Conservation (phyloP, 2,329 filamentous ascomycete genomes). For the Botrytis fragariae region DNA sequence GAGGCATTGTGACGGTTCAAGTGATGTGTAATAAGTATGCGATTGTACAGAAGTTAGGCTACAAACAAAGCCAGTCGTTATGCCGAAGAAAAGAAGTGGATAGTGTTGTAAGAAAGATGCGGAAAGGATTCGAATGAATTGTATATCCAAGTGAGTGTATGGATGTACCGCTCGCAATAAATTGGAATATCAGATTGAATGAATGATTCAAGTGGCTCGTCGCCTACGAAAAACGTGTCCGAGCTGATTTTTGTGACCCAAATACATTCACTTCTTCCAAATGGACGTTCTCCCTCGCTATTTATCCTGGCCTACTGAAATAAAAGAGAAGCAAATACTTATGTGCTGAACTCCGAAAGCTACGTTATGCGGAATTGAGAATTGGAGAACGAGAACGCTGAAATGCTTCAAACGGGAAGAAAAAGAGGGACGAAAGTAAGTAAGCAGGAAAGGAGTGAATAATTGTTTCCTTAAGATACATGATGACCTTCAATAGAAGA, state of each 20-base stretch:
- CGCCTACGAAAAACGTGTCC: conserved; percentile 1
- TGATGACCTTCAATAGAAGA: conserved; percentile 15
- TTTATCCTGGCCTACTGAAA: background rate
- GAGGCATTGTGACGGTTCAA: conserved; percentile 40
- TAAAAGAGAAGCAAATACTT: conserved; percentile 20
- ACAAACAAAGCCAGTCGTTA: background rate
- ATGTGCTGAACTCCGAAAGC: conserved; percentile 16
- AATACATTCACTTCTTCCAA: conserved; percentile 4
- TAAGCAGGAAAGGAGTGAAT: conserved; percentile 15
- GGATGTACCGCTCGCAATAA: background rate
- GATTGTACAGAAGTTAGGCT: conserved; percentile 2
- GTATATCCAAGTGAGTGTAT: conserved; percentile 13
- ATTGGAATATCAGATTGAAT: conserved; percentile 14
- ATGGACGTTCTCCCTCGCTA: background rate
- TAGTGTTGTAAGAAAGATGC: conserved; percentile 3
- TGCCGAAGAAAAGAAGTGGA: background rate
- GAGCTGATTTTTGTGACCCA: background rate
- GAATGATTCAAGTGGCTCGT: background rate
- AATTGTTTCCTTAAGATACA: conserved; percentile 16
- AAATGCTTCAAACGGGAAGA: conserved; percentile 14
- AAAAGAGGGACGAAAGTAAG: conserved; percentile 14
- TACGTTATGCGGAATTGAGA: conserved; percentile 5
- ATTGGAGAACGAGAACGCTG: background rate
- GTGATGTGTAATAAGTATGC: background rate
- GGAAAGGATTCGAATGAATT: background rate